Base-by-base conservation (phyloP, 202 grass and related monocot genomes). In the Schoenoplectus tabernaemontani region DNA sequence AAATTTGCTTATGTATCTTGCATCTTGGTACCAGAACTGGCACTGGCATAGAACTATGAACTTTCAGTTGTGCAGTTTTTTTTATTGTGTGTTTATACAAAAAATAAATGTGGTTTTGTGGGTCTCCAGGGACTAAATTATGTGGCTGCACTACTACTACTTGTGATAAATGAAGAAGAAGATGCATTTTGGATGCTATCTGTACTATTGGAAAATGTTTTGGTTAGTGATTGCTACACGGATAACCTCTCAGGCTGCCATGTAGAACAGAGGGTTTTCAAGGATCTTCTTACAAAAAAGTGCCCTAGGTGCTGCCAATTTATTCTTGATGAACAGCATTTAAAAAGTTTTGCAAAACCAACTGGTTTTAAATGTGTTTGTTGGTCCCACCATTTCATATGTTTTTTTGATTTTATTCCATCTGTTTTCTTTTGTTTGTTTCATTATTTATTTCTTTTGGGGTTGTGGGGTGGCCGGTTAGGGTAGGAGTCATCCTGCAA, bases 121-220 rank as follows among this genome's bases (percentile, higher is more conserved):
- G 39, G 70, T 86, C 78, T 87, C 22, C 83, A 98, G 96, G 96
- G 96, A 75, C 84, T 98, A 67, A 98, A 98, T 79, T 98, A 98
- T 83, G 96, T 98, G 19, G 96, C 96, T 69, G 96, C 96, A 56
- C 75, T 98, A 58, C 82, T 98, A 16, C 80, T 98, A 57, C 84
- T 98, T 11, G 96, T 95, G 57, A 92, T 98, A 89, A 95, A 83
- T 51, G 88, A 90, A 81, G 95, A n/a, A n/a, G n/a, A 98, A 84
- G 91, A 98, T 86, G 95, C 89, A 70, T 98, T 98, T 81, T 95
- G 95, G 95, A 90, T 98, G 91, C 91, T 98, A 64, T 83, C 95
- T 77, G 91, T 98, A 57, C 87, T 98, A 37, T 80, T 98, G 57
- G 96, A 98, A 83, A 90, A 98, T 86, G 91, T 95, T 48, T 88